Base-by-base conservation (phyloP, 768 basidiomycete genomes). In the Lentinula lateritia region DNA sequence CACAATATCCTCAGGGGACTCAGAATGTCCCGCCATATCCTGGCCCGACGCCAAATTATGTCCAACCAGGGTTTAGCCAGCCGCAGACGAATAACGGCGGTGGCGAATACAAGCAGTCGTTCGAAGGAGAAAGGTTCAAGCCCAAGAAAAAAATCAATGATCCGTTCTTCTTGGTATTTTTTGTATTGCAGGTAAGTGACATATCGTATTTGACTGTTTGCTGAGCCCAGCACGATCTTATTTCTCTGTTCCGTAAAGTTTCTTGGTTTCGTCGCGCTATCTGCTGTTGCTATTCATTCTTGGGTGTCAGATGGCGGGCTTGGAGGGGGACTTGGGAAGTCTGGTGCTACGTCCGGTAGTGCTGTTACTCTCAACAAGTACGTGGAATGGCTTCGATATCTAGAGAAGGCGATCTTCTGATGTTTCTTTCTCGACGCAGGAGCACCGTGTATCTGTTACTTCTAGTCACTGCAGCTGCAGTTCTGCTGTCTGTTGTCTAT, bases 371-470 rank as follows among this genome's bases (percentile, higher is more conserved):
- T 93, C 58, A 86, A 93, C 73, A 76, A 79, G 88, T 86, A 62
- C 55, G 82, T 74, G 13, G 18, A 43, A 39, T 43, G 5, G 20
- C 15, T 61, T 34, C 39, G 12, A 35, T 45, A 38, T 55, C 41
- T 12, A 5, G 2, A 39, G 7, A 39, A 39, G 9, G 38, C 38
- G 38, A 28, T 7, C 5, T 45, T 42, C 32, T 39, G n/a, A 23
- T 53, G 20, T 50, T 48, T 50, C 28, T n/a, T 52, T 12, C 6
- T 6, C 45, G 13, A 23, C 28, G n/a, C 60, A 20, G 89, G 70
- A 86, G 86, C 66, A 87, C 91, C 0, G 85, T 86, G 2, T 90
- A 87, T 67, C 82, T 93, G n/a, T 75, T 93, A 8, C 79, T 93
- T 34, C 76, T 93, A 46, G 84, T 91, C 46, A 84, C 87, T 2